Evolutionary conservation across 73 alveolate species (phyloP).

Genomic region (Effrenium voratum): DNA sequence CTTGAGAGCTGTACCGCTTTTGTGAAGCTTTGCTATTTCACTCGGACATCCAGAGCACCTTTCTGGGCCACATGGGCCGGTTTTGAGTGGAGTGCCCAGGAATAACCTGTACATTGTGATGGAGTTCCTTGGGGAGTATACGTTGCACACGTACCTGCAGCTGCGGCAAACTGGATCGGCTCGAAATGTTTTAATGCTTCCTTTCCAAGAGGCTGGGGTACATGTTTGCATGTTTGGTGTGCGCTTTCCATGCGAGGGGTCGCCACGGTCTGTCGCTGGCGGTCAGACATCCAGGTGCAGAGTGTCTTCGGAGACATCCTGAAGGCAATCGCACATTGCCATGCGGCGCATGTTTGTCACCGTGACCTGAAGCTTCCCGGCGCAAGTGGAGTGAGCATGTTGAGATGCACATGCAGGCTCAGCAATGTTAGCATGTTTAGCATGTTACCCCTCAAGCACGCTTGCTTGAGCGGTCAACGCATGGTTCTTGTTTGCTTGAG

Average conservation of each 20-base stretch:
- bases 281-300: constrained; percentile 29
- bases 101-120: constrained; percentile 71
- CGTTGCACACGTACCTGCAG: constrained; percentile 61
- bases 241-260: not conserved
- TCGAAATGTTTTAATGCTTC: constrained; percentile 76
- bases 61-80: too few relatives aligned
- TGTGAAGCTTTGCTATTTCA: not conserved
- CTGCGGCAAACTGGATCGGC: constrained; percentile 80
- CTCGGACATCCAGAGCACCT: not conserved
- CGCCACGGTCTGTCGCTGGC: not conserved
- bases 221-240: not conserved
- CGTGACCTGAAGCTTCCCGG: constrained; percentile 54
- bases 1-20: not conserved
- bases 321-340: constrained; percentile 84
- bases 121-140: constrained; percentile 91
- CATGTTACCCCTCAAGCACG: too few relatives aligned
- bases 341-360: constrained; percentile 72
- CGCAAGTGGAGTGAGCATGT: too few relatives aligned
- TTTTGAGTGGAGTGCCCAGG: not conserved
- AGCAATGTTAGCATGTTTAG: too few relatives aligned
- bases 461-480: too few relatives aligned
- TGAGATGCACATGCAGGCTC: too few relatives aligned
- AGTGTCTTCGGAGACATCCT: constrained; percentile 62
- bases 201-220: constrained; percentile 54
- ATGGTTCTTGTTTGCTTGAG: too few relatives aligned